Percentiles rank a stretch among this genome's conserved stretches.
Conservation (phyloP, 345 rosid genomes). For the Cochlearia excelsa region DNA sequence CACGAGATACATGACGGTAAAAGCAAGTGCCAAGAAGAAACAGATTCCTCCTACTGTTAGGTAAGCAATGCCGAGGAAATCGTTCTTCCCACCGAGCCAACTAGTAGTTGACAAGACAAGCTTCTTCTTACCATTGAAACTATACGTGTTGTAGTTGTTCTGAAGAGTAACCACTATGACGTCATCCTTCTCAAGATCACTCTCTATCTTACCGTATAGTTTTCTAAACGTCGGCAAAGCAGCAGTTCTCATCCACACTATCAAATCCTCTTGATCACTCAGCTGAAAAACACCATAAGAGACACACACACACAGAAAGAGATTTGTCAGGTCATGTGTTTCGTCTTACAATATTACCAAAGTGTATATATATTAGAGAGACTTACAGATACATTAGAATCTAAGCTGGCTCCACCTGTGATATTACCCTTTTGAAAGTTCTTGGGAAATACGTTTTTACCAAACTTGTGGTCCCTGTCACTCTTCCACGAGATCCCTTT, state of each 20-base stretch:
- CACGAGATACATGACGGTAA: conserved; percentile 72
- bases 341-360: neutral
- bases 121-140: conserved; percentile 88
- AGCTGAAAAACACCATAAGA: conserved; percentile 45
- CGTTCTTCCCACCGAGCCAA: conserved; percentile 98
- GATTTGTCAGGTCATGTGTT: conserved; percentile 12
- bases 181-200: conserved; percentile 55
- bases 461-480: conserved; percentile 86
- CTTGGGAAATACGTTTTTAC: conserved; percentile 67
- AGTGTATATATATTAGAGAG: neutral
- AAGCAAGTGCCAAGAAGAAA: conserved; percentile 76
- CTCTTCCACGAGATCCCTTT: conserved; percentile 85
- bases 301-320: neutral
- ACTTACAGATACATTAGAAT: conserved; percentile 56
- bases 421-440: conserved; percentile 69
- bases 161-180: conserved; percentile 48
- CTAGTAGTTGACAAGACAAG: conserved; percentile 92
- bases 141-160: conserved; percentile 88
- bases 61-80: conserved; percentile 97
- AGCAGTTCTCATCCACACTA: conserved; percentile 99
- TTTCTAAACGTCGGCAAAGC: conserved; percentile 97
- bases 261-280: conserved; percentile 89
- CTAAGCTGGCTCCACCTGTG: conserved; percentile 54
- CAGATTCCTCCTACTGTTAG: conserved; percentile 87
- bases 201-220: conserved; percentile 91